phyloP scores from a whole-genome alignment of 2,329 filamentous ascomycete genomes.

The Botrytis fragariae region DNA sequence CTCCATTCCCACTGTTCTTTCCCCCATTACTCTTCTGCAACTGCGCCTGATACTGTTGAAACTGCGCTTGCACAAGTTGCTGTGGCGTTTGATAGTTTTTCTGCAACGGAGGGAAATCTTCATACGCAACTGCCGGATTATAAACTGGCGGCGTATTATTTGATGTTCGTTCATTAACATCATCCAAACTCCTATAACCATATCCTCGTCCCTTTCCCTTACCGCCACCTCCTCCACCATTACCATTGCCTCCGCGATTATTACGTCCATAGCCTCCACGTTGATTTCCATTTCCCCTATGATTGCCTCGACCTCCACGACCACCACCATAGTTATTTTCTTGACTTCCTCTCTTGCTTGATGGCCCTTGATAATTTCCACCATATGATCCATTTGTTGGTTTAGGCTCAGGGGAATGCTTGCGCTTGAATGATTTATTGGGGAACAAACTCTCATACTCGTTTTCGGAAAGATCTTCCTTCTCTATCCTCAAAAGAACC shows the following conservation, averaged over 20 bases:
- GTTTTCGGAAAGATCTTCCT: slow-evolving; percentile 61
- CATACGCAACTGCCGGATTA: slow-evolving; percentile 37
- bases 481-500: slow-evolving; percentile 75
- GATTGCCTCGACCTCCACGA: slow-evolving; percentile 38
- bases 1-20: slow-evolving; percentile 27
- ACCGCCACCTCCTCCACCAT: slow-evolving; percentile 41
- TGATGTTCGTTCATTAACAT: slow-evolving; percentile 51
- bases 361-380: slow-evolving; percentile 38
- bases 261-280: slow-evolving; percentile 35
- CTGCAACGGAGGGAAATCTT: slow-evolving; percentile 39
- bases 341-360: slow-evolving; percentile 36
- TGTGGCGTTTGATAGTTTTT: slow-evolving; percentile 38
- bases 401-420: slow-evolving; percentile 52
- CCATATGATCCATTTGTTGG: slow-evolving; percentile 32
- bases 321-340: slow-evolving; percentile 30
- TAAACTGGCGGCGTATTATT: slow-evolving; percentile 39
- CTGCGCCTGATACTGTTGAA: slow-evolving; percentile 36
- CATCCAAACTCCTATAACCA: slow-evolving; percentile 66
- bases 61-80: slow-evolving; percentile 37
- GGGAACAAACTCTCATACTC: slow-evolving; percentile 62
- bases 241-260: slow-evolving; percentile 34
- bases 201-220: slow-evolving; percentile 48
- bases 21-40: slow-evolving; percentile 34
- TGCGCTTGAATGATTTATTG: slow-evolving; percentile 60
- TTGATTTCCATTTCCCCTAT: slow-evolving; percentile 46